A percentile compares a stretch with the other conserved stretches of the same genome.
Conservation (phyloP, 306 rosid genomes). For the Cicer yamashitae region DNA sequence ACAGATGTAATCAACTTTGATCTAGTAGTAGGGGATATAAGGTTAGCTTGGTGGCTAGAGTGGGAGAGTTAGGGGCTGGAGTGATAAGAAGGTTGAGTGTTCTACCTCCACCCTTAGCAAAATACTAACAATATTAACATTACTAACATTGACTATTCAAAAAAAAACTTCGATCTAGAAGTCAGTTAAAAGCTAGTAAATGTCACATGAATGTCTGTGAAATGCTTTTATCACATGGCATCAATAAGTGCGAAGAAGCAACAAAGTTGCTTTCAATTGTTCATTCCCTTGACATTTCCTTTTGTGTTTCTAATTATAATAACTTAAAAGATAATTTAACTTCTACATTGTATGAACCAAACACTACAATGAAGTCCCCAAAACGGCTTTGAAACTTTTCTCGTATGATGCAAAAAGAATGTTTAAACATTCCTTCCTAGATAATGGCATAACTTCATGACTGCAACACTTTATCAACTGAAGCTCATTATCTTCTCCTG, state of each 20-base stretch:
- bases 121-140: too few relatives aligned
- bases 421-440: constrained; percentile 6
- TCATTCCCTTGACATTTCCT: constrained; percentile 32
- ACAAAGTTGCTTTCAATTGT: constrained; percentile 32
- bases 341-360: constrained; percentile 25
- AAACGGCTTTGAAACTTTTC: constrained; percentile 28
- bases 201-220: constrained; percentile 22
- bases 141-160: too few relatives aligned
- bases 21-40: neutral
- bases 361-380: constrained; percentile 17
- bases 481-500: neutral
- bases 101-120: too few relatives aligned
- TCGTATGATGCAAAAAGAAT: constrained; percentile 2
- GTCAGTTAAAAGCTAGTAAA: constrained; percentile 24
- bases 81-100: too few relatives aligned
- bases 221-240: constrained; percentile 1
- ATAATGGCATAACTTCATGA: constrained; percentile 20
- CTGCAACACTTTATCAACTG: constrained; percentile 18
- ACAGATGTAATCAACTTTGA: constrained; percentile 8
- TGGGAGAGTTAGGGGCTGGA: too few relatives aligned
- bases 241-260: constrained; percentile 18
- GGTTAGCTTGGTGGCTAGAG: too few relatives aligned
- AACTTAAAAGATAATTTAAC: constrained; percentile 29
- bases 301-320: constrained; percentile 15
- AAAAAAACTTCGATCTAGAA: neutral